Percentiles rank a stretch among this genome's conserved stretches.
phyloP scores from a whole-genome alignment of 73 alveolate species.

The Paramecium octaurelia region DNA sequence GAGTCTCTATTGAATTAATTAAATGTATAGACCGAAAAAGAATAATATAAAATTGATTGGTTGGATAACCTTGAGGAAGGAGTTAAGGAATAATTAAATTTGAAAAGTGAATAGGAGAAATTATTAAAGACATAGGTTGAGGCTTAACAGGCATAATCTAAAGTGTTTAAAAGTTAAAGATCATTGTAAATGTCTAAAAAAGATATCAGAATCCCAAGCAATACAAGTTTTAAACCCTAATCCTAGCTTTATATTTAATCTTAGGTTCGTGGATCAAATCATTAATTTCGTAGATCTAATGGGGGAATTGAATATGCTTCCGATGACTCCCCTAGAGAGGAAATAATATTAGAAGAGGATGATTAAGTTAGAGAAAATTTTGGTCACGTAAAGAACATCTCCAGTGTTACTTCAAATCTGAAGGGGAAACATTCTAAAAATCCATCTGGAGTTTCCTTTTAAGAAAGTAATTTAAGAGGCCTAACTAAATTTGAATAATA shows the following conservation, averaged over 20 bases:
- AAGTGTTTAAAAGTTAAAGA: neutral
- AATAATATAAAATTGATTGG: neutral
- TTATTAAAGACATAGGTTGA: neutral
- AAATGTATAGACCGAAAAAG: neutral
- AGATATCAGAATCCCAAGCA: neutral
- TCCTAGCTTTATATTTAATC: neutral
- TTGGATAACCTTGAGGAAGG: neutral
- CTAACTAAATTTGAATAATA: neutral
- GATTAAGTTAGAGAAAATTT: neutral
- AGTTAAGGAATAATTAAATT: neutral
- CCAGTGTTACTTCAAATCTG: neutral
- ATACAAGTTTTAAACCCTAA: neutral
- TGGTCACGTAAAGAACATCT: neutral
- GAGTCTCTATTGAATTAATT: neutral
- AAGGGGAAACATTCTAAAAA: neutral
- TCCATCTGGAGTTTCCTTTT: neutral
- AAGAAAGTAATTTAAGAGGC: neutral
- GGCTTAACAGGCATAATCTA: neutral
- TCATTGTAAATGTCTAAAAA: neutral
- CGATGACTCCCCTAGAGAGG: neutral
- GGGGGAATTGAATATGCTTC: neutral
- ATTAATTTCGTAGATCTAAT: neutral
- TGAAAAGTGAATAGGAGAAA: neutral
- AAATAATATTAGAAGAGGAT: neutral
- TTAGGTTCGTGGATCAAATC: neutral